Evolutionary conservation across 306 rosid species (phyloP), one percentile per base, ranked within the genome.

Genomic region (Hippophae rhamnoides): DNA sequence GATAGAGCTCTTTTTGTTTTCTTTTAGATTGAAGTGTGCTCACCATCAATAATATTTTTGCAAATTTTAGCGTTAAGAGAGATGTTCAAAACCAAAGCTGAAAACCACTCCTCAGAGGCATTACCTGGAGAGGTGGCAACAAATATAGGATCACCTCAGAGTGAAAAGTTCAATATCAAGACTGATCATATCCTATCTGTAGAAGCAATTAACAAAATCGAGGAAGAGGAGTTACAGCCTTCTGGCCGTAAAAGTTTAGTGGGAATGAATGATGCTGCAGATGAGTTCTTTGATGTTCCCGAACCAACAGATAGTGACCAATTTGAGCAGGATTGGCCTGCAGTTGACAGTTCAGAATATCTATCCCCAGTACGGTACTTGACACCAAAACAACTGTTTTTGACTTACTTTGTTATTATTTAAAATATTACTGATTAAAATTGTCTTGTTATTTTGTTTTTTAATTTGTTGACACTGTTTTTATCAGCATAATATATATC

Each of bases 251-350:
- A 67, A 51, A 77, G 81, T 74, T 84, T 90, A 70, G 82, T 70
- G 76, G 89, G 87, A 47, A 44, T 86, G 59, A 76, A 87, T 60
- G 89, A 90, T 68, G 64, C 78, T 7, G 78, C 85, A 42, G 97
- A 90, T 66, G 95, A 86, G 66, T 72, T 72, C 57, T 90, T 78
- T 64, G 97, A 90, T 79, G 95, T 86, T 80, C 86, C 89, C 62
- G 97, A 86, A 61, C 65, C 94, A 60, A 52, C 81, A 3, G 95
- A 86, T 4, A 65, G 40, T 47, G 78, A 78, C 63, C 72, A 71
- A 18, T 75, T 63, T 52, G 85, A 81, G 25, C 77, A 67, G 66
- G 82, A 80, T 10, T 80, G 93, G 93, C 59, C 82, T 51, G 12
- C 77, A 10, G 84, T 61, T 76, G 12, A 43, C 61, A 60, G 57